Base-by-base conservation (phyloP, 495 filamentous ascomycete genomes). In the Talaromyces borbonicus region DNA sequence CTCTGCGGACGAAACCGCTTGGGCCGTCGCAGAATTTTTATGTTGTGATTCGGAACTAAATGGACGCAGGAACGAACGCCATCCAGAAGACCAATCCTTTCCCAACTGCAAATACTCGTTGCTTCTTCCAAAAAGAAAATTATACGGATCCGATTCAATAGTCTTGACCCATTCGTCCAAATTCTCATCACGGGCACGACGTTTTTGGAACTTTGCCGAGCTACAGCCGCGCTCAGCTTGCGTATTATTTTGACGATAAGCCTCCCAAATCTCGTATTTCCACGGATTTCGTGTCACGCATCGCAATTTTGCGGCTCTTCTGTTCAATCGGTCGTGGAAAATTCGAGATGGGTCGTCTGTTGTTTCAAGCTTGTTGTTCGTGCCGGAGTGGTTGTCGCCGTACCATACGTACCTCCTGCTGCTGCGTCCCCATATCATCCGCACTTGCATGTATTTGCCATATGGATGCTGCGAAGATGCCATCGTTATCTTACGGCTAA, bases 41-140 rank as follows among this genome's bases (percentile, higher is more conserved):
- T n/a, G n/a, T n/a, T n/a, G n/a, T n/a, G n/a, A n/a, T n/a, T n/a
- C n/a, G n/a, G n/a, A n/a, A n/a, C n/a, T n/a, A n/a, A n/a, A n/a
- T n/a, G n/a, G 32, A 2, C 52, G 52, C 30, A 62, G 43, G 23
- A 65, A 49, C 0, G 57, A 57, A 20, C 58, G 55, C 32, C 57
- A 57, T n/a, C 61, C 52, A 5, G 54, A 50, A 12, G 58, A 56
- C 49, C 58, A 59, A 7, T 45, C 58, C 2, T 46, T 46, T 19
- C 43, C 43, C 7, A 50, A 41, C 5, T 32, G 24, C 22, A 54
- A 46, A 12, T 58, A 57, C 27, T 56, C 58, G 32, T 59, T 42
- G 43, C 59, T 56, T 18, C 53, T 60, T 12, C 70, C 68, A 56
- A 74, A 75, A 1, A 73, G 19, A 6, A 61, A 62, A 9, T 49